Evolutionary conservation across 2,329 filamentous ascomycete genomes (phyloP).

Genomic region (Myotisia sp.): DNA sequence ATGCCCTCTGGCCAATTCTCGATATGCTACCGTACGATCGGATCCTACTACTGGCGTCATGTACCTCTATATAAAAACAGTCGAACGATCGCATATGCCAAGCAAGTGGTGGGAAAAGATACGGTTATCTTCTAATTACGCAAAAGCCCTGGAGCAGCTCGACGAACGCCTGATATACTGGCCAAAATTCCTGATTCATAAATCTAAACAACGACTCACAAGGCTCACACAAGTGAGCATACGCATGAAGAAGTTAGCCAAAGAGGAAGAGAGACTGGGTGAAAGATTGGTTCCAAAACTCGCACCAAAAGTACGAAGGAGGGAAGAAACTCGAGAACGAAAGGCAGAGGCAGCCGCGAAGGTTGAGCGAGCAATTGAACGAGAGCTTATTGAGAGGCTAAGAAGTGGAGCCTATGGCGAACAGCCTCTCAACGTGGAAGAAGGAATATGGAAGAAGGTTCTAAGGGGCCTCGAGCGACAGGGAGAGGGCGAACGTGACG

Average conservation of each 20-base stretch:
- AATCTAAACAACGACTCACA: constrained; percentile 92
- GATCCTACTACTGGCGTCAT: constrained; percentile 66
- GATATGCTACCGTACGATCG: constrained; percentile 82
- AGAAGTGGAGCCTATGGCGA: constrained; percentile 90
- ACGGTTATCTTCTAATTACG: constrained; percentile 79
- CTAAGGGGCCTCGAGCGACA: constrained; percentile 76
- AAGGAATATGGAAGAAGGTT: constrained; percentile 94
- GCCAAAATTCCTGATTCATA: constrained; percentile 84
- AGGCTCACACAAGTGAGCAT: constrained; percentile 84
- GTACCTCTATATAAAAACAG: constrained; percentile 94
- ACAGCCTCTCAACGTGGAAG: constrained; percentile 85
- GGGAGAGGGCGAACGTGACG: constrained; percentile 67
- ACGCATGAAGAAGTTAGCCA: constrained; percentile 58
- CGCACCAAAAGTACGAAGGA: constrained; percentile 72
- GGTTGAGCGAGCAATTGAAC: constrained; percentile 88
- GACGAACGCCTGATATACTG: constrained; percentile 82
- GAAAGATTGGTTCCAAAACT: constrained; percentile 79
- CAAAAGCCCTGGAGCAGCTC: constrained; percentile 73
- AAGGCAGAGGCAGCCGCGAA: constrained; percentile 75
- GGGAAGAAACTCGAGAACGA: constrained; percentile 61
- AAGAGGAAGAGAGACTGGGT: constrained; percentile 77
- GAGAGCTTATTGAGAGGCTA: constrained; percentile 81
- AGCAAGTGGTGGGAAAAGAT: constrained; percentile 91
- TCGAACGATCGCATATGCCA: constrained; percentile 76
- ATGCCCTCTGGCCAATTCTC: constrained; percentile 78